A percentile compares a stretch with the other conserved stretches of the same genome.
Conservation (phyloP, 768 basidiomycete genomes). For the Mycena epipterygia region DNA sequence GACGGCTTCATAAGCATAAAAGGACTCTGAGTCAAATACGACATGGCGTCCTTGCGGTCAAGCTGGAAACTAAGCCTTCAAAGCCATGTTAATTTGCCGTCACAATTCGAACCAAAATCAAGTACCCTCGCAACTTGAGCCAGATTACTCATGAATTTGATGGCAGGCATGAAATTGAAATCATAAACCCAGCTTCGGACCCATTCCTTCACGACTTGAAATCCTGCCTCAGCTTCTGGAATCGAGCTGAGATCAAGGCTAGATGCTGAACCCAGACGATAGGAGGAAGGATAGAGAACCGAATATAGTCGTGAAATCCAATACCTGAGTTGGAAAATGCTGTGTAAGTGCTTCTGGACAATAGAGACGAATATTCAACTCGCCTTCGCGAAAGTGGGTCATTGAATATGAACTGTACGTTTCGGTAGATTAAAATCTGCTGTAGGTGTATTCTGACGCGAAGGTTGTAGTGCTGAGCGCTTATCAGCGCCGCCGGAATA, state of each 20-base stretch:
- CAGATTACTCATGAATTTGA: conserved; percentile 56
- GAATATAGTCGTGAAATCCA: conserved; percentile 65
- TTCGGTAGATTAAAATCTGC: conserved; percentile 63
- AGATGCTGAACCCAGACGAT: conserved; percentile 59
- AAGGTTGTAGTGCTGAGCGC: conserved; percentile 51
- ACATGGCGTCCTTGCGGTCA: conserved; percentile 48
- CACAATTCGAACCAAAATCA: too few relatives aligned
- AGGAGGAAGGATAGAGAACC: conserved; percentile 61
- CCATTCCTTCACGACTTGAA: conserved; percentile 61
- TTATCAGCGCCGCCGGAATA: conserved; percentile 39
- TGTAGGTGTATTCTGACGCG: conserved; percentile 61
- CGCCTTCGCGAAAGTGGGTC: conserved; percentile 41
- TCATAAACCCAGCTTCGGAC: conserved; percentile 54
- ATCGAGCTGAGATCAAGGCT: conserved; percentile 52
- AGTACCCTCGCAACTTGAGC: conserved; percentile 52
- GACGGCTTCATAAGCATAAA: conserved; percentile 40
- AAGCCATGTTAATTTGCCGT: too few relatives aligned
- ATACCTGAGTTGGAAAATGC: conserved; percentile 44
- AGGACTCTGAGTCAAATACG: conserved; percentile 50
- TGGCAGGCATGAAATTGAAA: conserved; percentile 40
- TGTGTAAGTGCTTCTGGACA: neutral
- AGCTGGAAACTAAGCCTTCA: conserved; percentile 55
- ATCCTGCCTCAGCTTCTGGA: conserved; percentile 53
- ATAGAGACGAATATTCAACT: neutral
- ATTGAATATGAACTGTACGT: conserved; percentile 35